Conservation (phyloP, 371 early-diverging fungal genomes). For the Rhizoclosmatium hyalinum region DNA sequence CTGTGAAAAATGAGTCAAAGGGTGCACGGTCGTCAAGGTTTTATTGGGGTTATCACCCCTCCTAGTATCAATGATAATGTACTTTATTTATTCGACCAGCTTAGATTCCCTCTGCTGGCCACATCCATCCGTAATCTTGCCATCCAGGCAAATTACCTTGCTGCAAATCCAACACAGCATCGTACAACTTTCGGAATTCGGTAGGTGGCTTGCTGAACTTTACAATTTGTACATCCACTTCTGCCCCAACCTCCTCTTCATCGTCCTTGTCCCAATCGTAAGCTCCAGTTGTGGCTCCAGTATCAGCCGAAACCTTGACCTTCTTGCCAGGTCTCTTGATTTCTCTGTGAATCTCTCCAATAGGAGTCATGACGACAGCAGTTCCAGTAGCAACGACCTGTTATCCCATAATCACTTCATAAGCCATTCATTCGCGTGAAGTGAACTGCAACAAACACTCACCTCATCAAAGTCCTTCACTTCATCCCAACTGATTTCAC, state of each 20-base stretch:
- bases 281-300: conserved; percentile 9
- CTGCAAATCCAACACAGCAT: conserved; percentile 74
- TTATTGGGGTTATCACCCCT: too few relatives aligned
- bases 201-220: conserved; percentile 44
- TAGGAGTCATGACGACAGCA: conserved; percentile 81
- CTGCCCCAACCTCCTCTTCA: conserved; percentile 35
- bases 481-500: conserved; percentile 66
- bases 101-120: conserved; percentile 73
- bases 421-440: not conserved
- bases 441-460: not conserved
- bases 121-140: conserved; percentile 74
- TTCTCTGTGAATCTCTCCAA: conserved; percentile 72
- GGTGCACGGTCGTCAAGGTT: too few relatives aligned
- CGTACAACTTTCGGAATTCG: conserved; percentile 64
- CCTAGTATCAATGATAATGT: too few relatives aligned
- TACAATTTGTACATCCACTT: conserved; percentile 52
- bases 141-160: conserved; percentile 64
- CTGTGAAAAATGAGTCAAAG: too few relatives aligned
- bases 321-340: conserved; percentile 9
- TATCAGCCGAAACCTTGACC: conserved; percentile 25
- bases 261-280: conserved; percentile 37
- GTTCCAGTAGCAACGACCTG: conserved; percentile 78
- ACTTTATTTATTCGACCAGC: not conserved
- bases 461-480: conserved; percentile 67
- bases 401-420: not conserved